These are phyloP conservation scores for Endocalyx cinctus DNA, from an alignment of 2,329 filamentous ascomycete genomes.

Conservation along the genomic window DNA sequence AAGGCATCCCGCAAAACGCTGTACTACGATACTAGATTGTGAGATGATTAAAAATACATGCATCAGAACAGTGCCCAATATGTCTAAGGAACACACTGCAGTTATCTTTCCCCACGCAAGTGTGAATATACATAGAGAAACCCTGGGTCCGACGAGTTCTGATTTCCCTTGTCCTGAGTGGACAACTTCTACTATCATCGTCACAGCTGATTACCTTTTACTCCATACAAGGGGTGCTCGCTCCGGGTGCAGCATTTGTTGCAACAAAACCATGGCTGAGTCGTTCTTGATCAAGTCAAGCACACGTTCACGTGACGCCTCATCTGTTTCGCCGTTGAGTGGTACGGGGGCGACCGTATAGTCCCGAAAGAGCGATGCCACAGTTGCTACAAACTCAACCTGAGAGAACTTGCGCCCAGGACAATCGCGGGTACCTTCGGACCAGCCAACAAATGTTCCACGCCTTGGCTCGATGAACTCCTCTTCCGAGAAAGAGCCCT, in stretches of 20 bases:
- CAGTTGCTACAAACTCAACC: slow-evolving; percentile 26
- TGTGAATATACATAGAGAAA: no score
- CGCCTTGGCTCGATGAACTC: slow-evolving; percentile 10
- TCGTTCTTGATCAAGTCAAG: slow-evolving; percentile 6
- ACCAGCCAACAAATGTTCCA: slow-evolving; percentile 23
- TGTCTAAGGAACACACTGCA: no score
- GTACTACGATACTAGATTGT: no score
- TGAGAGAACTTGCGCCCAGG: slow-evolving; percentile 28
- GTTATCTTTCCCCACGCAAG: no score
- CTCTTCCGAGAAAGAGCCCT: slow-evolving; percentile 4
- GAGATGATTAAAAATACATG: no score
- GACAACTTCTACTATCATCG: no score
- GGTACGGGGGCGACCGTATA: slow-evolving; percentile 18
- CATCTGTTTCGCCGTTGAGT: slow-evolving; percentile 10
- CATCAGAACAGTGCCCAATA: no score
- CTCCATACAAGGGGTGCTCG: slow-evolving; percentile 5
- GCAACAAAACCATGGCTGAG: slow-evolving; percentile 7
- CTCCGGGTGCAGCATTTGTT: slow-evolving; percentile 10
- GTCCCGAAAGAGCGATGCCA: slow-evolving; percentile 26
- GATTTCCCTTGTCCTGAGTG: no score
- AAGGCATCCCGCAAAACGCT: no score
- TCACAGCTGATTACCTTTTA: slow-evolving; percentile 7
- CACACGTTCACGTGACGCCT: slow-evolving; percentile 2
- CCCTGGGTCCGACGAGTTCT: no score
- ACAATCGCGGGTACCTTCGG: slow-evolving; percentile 25